Percentiles rank a stretch among this genome's conserved stretches.
phyloP scores from a whole-genome alignment of 768 basidiomycete species.

The Dioszegia crocea region DNA sequence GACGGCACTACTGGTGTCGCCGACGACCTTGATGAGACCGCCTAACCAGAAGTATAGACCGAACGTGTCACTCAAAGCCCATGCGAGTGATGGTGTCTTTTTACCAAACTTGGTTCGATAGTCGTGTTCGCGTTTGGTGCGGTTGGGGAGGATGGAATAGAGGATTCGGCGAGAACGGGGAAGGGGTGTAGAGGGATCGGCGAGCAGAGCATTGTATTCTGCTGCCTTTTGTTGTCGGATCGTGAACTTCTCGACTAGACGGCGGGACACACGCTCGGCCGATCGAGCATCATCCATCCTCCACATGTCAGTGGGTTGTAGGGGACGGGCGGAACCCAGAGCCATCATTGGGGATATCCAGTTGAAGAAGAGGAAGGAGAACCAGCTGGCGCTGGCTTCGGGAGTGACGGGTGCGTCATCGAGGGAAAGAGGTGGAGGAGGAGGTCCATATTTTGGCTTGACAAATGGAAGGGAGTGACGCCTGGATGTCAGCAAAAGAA shows the following conservation, averaged over 20 bases:
- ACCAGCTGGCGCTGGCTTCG: slow-evolving; percentile 62
- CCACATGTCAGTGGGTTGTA: slow-evolving; percentile 76
- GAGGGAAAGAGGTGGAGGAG: slow-evolving; percentile 45
- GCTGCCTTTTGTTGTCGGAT: slow-evolving; percentile 58
- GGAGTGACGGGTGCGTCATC: slow-evolving; percentile 55
- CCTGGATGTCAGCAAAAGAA: no score
- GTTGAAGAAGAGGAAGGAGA: slow-evolving; percentile 61
- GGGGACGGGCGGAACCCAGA: slow-evolving; percentile 72
- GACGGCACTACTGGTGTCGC: slow-evolving; percentile 51
- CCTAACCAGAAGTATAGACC: slow-evolving; percentile 46
- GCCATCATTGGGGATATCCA: slow-evolving; percentile 71
- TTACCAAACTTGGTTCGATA: slow-evolving; percentile 44
- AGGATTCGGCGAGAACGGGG: slow-evolving; percentile 55
- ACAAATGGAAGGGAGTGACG: slow-evolving; percentile 43
- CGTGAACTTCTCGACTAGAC: slow-evolving; percentile 65
- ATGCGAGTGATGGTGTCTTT: slow-evolving; percentile 42
- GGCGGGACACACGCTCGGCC: slow-evolving; percentile 60
- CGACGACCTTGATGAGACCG: slow-evolving; percentile 53
- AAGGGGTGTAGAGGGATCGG: slow-evolving; percentile 63
- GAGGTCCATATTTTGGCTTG: slow-evolving; percentile 44
- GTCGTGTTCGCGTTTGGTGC: slow-evolving; percentile 49
- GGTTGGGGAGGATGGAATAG: slow-evolving; percentile 60
- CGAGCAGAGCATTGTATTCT: slow-evolving; percentile 68
- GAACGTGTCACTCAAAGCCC: slow-evolving; percentile 46
- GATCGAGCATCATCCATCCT: slow-evolving; percentile 64